Base-by-base conservation (phyloP, 371 early-diverging fungal genomes). In the Mortierella sp. region DNA sequence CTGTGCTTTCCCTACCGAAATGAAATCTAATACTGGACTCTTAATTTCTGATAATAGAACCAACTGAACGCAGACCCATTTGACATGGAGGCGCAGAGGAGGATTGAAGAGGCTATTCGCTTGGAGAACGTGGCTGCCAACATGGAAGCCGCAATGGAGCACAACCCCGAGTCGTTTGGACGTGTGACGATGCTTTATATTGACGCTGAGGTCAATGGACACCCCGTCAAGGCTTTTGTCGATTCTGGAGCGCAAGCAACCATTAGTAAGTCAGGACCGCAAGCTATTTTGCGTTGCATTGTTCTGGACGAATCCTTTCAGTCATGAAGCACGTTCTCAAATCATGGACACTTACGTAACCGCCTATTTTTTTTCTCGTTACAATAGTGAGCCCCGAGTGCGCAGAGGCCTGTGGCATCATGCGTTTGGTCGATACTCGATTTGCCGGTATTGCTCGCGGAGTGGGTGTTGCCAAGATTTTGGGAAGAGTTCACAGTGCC, bases 221-320 rank as follows among this genome's bases (percentile, higher is more conserved):
- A 91, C 48, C 94, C 93, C 5, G 89, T 98, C 54, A 98, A 97
- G 81, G 98, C 99, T 0, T 95, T 99, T 87, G 98, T 99, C 2
- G 99, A 99, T 87, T 97, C 98, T 8, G 99, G 99, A 32, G 99
- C 99, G 16, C 99, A 99, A 81, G 96, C 96, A 32, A 98, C 99
- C 10, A 97, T 99, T 71, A 98, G 97, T 97, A 92, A 88, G 92
- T 90, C 8, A 35, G 48, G 6, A 27, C 32, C n/a, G 49, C n/a
- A 32, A 24, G 6, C 16, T 51, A 51, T 21, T 18, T 6, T 51
- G 16, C 21, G 51, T 5, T 51, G 21, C 51, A 21, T 51, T 35
- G 6, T 35, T 63, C 63, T 3, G 7, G 51, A 27, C 11, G n/a
- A 24, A 1, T 29, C 5, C 10, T 32, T 54, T 24, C n/a, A 74